Evolutionary conservation across 306 rosid genomes (phyloP), one percentile per base, ranked within the genome.

Genomic region (Gleditsia sinensis): DNA sequence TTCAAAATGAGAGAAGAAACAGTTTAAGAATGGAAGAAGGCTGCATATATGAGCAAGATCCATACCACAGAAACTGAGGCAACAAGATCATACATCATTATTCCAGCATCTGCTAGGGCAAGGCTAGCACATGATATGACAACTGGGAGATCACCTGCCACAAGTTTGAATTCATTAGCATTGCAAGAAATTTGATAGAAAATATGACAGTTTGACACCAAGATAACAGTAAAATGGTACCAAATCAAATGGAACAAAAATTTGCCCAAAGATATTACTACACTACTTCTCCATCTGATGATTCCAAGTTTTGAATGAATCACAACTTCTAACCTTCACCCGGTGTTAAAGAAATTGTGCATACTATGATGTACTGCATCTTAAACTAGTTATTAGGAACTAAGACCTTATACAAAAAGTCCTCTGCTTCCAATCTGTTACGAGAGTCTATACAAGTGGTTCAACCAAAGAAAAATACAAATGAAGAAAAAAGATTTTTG

Each of bases 21-120:
- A 40, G 49, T 32, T 65, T 69, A 40, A 59, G 56, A 2, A 74
- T 54, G 62, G 39, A 24, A 67, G n/a, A 72, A 75, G 37, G 61
- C 54, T 28, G 55, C 20, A 75, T 21, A 48, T 59, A 30, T 56
- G 17, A 59, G 62, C 33, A 71, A 59, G 76, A 73, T 71, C 58
- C 96, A 70, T 94, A 92, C 99, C 96, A 92, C 90, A n/a, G 97
- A 94, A 83, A 94, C 98, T 32, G 99, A 86, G 67, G 96, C 81
- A 71, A 94, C 92, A 68, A 94, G 97, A 79, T 94, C 99, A 69
- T 92, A 88, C 90, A 92, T 89, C 96, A 90, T 85, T 82, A 92
- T 92, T 75, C 99, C 99, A 0, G 97, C 99, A 88, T 94, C 99
- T 19, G 97, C 98, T 73, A 92, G 86, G 70, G 98, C 99, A 85